Percentiles rank a stretch among this genome's conserved stretches.
Conservation (phyloP, 2,329 filamentous ascomycete species). For the Bipolaris cookei region DNA sequence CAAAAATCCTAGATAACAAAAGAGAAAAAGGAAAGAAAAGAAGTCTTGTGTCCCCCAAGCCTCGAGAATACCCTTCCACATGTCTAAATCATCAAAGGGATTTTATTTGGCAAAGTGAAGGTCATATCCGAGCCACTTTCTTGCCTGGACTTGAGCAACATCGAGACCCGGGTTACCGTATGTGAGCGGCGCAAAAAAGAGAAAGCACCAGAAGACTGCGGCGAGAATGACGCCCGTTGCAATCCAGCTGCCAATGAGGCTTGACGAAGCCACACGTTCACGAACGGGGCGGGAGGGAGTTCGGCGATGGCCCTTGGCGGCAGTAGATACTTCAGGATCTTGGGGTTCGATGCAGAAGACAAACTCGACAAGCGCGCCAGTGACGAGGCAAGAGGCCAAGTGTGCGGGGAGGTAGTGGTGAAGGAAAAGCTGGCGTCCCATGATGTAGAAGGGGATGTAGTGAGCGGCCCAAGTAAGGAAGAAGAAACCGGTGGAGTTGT, state of each 20-base stretch:
- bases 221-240: conserved; percentile 73
- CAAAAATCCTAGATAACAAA: neutral
- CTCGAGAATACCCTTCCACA: neutral
- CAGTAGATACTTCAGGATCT: conserved; percentile 52
- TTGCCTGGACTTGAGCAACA: conserved; percentile 76
- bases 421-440: conserved; percentile 97
- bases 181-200: conserved; percentile 92
- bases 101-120: conserved; percentile 95
- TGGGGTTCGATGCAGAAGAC: conserved; percentile 88
- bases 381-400: conserved; percentile 85
- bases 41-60: neutral
- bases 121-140: conserved; percentile 97
- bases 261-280: conserved; percentile 81
- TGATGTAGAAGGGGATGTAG: conserved; percentile 96
- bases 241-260: conserved; percentile 78
- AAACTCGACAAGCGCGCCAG: conserved; percentile 91
- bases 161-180: conserved; percentile 91
- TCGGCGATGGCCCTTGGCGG: conserved; percentile 43
- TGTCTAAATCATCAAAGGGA: neutral
- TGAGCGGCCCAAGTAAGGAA: conserved; percentile 98
- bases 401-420: conserved; percentile 98
- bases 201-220: conserved; percentile 77
- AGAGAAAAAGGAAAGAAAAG: conserved; percentile 1
- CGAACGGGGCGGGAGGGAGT: conserved; percentile 73
- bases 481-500: conserved; percentile 99